These are phyloP conservation scores for Candida stauntonica DNA, from an alignment of 805 yeast species.

Conservation along the genomic window DNA sequence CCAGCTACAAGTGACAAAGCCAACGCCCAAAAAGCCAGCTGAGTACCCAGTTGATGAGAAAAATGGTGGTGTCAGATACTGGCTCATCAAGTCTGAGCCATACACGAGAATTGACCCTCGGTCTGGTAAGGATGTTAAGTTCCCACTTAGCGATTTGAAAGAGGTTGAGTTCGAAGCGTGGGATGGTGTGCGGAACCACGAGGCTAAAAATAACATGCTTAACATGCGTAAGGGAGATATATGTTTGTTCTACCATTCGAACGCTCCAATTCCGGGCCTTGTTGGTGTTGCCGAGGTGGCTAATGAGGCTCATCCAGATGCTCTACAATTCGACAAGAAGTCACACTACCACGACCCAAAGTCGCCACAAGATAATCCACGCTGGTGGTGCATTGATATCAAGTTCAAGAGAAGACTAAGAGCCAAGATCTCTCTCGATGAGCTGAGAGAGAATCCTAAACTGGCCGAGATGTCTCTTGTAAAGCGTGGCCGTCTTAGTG, in stretches of 20 bases:
- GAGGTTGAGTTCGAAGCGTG: slow-evolving; percentile 41
- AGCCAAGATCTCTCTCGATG: slow-evolving; percentile 38
- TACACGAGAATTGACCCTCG: slow-evolving; percentile 41
- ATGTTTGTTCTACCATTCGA: slow-evolving; percentile 52
- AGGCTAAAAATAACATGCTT: slow-evolving; percentile 48
- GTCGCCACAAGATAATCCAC: slow-evolving; percentile 37
- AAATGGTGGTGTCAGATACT: slow-evolving; percentile 33
- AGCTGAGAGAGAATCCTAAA: slow-evolving; percentile 32
- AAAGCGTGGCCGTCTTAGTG: slow-evolving; percentile 47
- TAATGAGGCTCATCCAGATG: slow-evolving; percentile 36
- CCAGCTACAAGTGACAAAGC: slow-evolving; percentile 25
- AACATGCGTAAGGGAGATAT: slow-evolving; percentile 44
- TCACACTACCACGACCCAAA: slow-evolving; percentile 47
- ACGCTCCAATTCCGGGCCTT: slow-evolving; percentile 50
- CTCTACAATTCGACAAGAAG: slow-evolving; percentile 36
- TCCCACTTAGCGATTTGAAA: slow-evolving; percentile 41
- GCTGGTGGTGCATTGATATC: slow-evolving; percentile 58
- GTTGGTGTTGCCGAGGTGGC: slow-evolving; percentile 43
- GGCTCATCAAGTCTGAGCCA: slow-evolving; percentile 59
- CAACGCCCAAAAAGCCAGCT: slow-evolving; percentile 33
- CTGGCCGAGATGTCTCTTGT: slow-evolving; percentile 41
- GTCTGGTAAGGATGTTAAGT: slow-evolving; percentile 45
- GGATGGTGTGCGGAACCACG: slow-evolving; percentile 59
- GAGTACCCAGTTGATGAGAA: slow-evolving; percentile 26
- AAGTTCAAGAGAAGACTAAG: slow-evolving; percentile 38